Base-by-base conservation (phyloP, 192 early-diverging fungal genomes). In the Umbelopsis sp. region DNA sequence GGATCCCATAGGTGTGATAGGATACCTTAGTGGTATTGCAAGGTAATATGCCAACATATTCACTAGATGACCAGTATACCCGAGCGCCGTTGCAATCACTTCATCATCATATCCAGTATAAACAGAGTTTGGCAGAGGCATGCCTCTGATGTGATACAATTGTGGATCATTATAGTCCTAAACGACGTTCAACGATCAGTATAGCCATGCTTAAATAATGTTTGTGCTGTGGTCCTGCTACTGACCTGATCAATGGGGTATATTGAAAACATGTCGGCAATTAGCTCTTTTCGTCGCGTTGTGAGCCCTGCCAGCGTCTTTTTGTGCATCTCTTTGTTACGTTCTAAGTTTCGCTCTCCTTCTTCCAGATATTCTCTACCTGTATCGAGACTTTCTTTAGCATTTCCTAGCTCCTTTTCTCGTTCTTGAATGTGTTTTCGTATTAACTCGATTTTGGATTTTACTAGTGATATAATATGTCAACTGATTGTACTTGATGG, bases 1-100 rank as follows among this genome's bases (percentile, higher is more conserved):
- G 0, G 92, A 94, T 9, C 90, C 91, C 90, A 90, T 94, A 3
- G 88, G 83, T 24, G 73, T 86, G 14, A 94, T 87, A 8, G 91
- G 92, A 76, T 94, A 95, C 71, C 90, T 74, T 20, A 95, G 67
- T 0, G 90, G 88, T 25, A 94, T 71, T 4, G 79, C 82, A 20
- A 95, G 78, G 66, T 93, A 93, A 71, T 82, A 86, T 0, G 94
- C 90, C 14, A 95, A 52, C 83, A 93, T 85, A 41, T 71, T 74
- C 3, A 92, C 83, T 8, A 92, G 75, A 70, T 95, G 94, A 45
- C 83, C 78, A 0, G 88, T 81, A 70, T 83, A 91, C 10, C 94
- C 94, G 1, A 95, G 65, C 0, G 90, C 92, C 8, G 90, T 91
- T 0, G 92, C 83, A 20, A 92, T 80, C 2, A 65, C 22, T 2